Conservation (phyloP, 305 asterid species). For the Fraxinus platypoda region DNA sequence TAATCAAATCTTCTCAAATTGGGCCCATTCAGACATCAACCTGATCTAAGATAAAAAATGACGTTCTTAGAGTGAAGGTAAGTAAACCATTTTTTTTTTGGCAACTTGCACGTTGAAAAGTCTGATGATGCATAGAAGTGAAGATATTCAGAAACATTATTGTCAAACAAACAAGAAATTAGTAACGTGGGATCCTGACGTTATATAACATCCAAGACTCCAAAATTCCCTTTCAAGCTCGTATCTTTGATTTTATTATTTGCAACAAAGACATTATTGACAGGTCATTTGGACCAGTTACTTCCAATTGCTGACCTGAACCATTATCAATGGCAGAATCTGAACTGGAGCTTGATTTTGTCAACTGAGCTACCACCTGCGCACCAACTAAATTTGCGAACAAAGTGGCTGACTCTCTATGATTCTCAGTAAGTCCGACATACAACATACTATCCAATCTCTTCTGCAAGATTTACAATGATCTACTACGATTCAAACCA, state of each 20-base stretch:
- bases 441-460: constrained; percentile 84
- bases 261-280: neutral
- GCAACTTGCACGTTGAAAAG: neutral
- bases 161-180: neutral
- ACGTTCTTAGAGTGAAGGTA: neutral
- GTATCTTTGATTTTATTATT: neutral
- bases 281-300: neutral
- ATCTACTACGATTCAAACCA: constrained; percentile 33
- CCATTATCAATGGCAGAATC: constrained; percentile 33
- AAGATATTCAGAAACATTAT: neutral
- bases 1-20: neutral
- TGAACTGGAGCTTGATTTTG: constrained; percentile 35
- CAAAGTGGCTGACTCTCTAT: constrained; percentile 84
- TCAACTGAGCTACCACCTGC: constrained; percentile 79
- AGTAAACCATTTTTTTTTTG: neutral
- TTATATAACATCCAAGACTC: neutral
- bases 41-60: neutral
- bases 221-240: neutral
- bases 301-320: constrained; percentile 46
- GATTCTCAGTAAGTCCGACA: constrained; percentile 92
- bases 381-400: constrained; percentile 93
- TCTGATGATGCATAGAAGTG: neutral
- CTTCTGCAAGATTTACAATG: constrained; percentile 66
- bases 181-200: neutral
- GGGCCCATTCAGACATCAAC: neutral